phyloP scores from a whole-genome alignment of 345 rosid species.

The Camelina neglecta region DNA sequence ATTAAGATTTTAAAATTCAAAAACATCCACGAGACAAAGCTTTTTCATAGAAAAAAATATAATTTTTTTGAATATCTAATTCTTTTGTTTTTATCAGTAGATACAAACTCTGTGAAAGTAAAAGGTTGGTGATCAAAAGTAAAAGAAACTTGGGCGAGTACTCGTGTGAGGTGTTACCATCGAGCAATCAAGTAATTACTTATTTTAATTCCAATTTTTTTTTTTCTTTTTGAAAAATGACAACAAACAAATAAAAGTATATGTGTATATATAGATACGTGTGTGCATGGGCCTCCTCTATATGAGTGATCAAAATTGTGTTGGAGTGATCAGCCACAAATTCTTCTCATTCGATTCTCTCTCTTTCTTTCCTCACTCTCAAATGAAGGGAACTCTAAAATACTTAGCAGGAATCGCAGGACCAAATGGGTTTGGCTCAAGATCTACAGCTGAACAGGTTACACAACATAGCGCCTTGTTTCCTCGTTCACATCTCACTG shows the following conservation, averaged over 20 bases:
- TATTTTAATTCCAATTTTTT: slow-evolving; percentile 11
- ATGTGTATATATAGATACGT: slow-evolving; percentile 36
- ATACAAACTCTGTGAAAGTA: slow-evolving; percentile 36
- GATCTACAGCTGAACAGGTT: slow-evolving; percentile 87
- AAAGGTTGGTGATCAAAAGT: slow-evolving; percentile 30
- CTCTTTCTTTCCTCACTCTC: slow-evolving; percentile 31
- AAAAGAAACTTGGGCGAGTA: slow-evolving; percentile 38
- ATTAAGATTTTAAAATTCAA: too few species aligned
- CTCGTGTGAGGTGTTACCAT: slow-evolving; percentile 45
- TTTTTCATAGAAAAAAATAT: background rate
- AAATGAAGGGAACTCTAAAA: slow-evolving; percentile 76
- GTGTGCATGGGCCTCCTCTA: slow-evolving; percentile 41
- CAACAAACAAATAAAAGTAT: slow-evolving; percentile 15
- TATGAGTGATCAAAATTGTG: slow-evolving; percentile 28
- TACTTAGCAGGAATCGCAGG: slow-evolving; percentile 93
- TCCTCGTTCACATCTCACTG: slow-evolving; percentile 46
- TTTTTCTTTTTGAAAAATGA: background rate
- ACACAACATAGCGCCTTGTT: slow-evolving; percentile 42
- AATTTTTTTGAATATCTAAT: background rate
- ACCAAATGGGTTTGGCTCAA: slow-evolving; percentile 96
- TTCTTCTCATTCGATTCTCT: background rate
- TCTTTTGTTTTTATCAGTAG: slow-evolving; percentile 29
- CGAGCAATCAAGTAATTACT: slow-evolving; percentile 41
- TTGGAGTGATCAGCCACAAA: slow-evolving; percentile 7
- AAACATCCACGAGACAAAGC: slow-evolving; percentile 3